Percentiles rank a stretch among this genome's conserved stretches.
These are phyloP conservation scores for Lasiosphaeria hispida DNA, from an alignment of 495 filamentous ascomycete genomes.

Conservation along the genomic window DNA sequence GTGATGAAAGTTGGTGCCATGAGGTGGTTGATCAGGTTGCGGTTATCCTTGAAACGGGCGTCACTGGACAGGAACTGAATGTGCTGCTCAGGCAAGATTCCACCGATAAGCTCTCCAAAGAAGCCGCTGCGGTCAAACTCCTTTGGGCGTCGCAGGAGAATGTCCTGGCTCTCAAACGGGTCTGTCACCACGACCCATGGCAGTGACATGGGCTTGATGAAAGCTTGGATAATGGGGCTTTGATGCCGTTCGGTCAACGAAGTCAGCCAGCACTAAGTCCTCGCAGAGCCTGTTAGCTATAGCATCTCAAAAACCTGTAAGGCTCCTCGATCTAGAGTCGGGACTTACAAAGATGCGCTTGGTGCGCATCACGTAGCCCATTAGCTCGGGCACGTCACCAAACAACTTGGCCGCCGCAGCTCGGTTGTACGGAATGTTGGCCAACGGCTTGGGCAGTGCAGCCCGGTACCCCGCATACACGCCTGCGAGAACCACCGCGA, in stretches of 20 bases:
- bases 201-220: slow-evolving; percentile 33
- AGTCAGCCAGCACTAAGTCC: slow-evolving; percentile 27
- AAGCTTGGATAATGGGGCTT: slow-evolving; percentile 41
- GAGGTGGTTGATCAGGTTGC: slow-evolving; percentile 34
- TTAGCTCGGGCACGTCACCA: slow-evolving; percentile 36
- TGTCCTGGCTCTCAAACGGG: slow-evolving; percentile 39
- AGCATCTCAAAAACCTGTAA: not conserved
- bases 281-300: not conserved
- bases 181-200: slow-evolving; percentile 43
- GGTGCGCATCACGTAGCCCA: slow-evolving; percentile 22
- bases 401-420: slow-evolving; percentile 25
- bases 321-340: not conserved
- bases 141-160: slow-evolving; percentile 37
- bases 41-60: slow-evolving; percentile 33
- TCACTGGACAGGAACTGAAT: slow-evolving; percentile 27
- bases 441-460: slow-evolving; percentile 31
- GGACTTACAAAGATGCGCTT: slow-evolving; percentile 22
- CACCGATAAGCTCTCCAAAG: slow-evolving; percentile 25
- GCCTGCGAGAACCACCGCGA: not conserved
- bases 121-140: slow-evolving; percentile 40
- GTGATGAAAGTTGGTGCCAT: slow-evolving; percentile 41
- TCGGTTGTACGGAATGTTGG: slow-evolving; percentile 41
- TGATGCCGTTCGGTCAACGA: slow-evolving; percentile 24
- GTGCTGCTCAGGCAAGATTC: slow-evolving; percentile 32
- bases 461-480: slow-evolving; percentile 18